Percentiles rank a stretch among this genome's conserved stretches.
Evolutionary conservation across 352 stramenopile genomes (phyloP).

Genomic region (Globisporangium cederbergense): DNA sequence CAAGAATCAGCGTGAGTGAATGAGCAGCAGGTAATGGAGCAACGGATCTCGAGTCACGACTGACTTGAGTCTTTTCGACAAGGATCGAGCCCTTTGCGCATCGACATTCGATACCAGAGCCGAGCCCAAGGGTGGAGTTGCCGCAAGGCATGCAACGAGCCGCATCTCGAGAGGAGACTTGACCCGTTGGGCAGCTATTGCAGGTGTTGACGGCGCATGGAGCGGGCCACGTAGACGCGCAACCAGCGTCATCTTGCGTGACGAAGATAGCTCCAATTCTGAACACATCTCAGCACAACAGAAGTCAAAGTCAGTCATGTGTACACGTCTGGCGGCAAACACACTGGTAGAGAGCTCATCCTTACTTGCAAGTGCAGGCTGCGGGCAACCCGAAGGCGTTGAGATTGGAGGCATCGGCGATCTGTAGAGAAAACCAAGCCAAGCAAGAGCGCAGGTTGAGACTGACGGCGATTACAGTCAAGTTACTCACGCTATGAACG

Average conservation of each 20-base stretch:
- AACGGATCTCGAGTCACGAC: background rate
- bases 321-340: background rate
- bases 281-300: background rate
- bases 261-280: constrained; percentile 23
- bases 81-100: constrained; percentile 47
- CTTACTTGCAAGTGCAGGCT: constrained; percentile 43
- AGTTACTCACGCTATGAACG: background rate
- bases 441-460: background rate
- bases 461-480: background rate
- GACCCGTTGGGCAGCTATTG: constrained; percentile 27
- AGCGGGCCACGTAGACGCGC: constrained; percentile 58
- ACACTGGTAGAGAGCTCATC: background rate
- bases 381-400: constrained; percentile 25
- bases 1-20: background rate
- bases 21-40: background rate
- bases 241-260: constrained; percentile 28
- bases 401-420: constrained; percentile 24
- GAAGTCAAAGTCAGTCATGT: background rate
- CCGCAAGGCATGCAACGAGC: constrained; percentile 56
- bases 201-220: constrained; percentile 53
- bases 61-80: constrained; percentile 44
- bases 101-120: constrained; percentile 38
- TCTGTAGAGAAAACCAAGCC: constrained; percentile 17
- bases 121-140: constrained; percentile 49
- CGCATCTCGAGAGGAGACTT: constrained; percentile 42